Conservation (phyloP, 2,329 filamentous ascomycete genomes). For the Venturia oleaginea region DNA sequence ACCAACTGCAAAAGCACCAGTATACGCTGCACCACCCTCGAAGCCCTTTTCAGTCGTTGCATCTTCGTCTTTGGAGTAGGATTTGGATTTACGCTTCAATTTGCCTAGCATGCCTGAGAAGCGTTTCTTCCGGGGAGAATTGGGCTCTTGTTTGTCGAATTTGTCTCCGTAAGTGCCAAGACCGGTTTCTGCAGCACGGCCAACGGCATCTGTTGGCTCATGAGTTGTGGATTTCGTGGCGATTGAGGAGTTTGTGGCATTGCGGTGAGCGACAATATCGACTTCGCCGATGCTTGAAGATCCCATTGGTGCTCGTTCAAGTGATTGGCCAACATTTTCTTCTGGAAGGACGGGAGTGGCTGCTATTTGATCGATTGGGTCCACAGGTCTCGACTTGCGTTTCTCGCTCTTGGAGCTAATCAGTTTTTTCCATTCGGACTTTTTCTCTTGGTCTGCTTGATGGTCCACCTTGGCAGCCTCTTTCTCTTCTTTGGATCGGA, state of each 20-base stretch:
- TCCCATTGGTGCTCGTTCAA: background rate
- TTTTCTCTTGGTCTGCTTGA: conserved; percentile 33
- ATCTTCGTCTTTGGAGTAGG: conserved; percentile 14
- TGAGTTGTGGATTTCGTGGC: background rate
- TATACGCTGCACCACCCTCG: background rate
- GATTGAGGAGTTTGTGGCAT: background rate
- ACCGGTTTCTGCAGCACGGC: background rate
- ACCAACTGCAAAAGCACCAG: background rate
- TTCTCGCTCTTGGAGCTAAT: background rate
- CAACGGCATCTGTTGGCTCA: background rate
- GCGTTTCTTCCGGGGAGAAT: conserved; percentile 20
- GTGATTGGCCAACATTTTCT: background rate
- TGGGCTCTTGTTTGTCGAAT: background rate
- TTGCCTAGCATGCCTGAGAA: conserved; percentile 30
- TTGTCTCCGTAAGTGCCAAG: background rate
- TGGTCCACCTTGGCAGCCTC: conserved; percentile 28
- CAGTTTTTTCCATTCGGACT: conserved; percentile 6
- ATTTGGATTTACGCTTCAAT: conserved; percentile 31
- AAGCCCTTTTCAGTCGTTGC: conserved; percentile 7
- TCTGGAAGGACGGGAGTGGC: background rate
- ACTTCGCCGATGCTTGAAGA: background rate
- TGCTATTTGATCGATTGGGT: background rate
- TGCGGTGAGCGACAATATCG: background rate
- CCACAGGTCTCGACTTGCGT: background rate
- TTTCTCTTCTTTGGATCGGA: conserved; percentile 24